Evolutionary conservation across 305 asterid species (phyloP), one percentile per base, ranked within the genome.

Genomic region (Solanum hybrid): DNA sequence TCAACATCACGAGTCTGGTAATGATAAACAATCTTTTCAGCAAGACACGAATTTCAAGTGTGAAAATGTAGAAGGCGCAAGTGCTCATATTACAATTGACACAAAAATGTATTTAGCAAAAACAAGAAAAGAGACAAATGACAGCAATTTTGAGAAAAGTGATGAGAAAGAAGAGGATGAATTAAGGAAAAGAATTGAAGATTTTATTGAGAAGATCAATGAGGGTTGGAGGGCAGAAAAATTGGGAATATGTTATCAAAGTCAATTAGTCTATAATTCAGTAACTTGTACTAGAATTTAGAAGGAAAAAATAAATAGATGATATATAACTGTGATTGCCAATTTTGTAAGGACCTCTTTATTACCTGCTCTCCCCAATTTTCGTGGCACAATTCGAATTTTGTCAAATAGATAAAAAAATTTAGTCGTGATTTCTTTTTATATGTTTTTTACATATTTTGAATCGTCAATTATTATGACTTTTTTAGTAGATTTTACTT

Each of bases 161-260:
- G 89, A 89, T 61, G 92, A 88, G 5, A 93, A 91, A 4, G 94
- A 92, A 22, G 95, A 93, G 5, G 99, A 95, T 89, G 97, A 97
- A 89, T 87, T 97, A 93, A 93, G 96, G 89, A 93, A 89, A 90
- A 93, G 95, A 91, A 94, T 93, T 57, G 98, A 97, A 89, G 98
- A 96, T 20, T 97, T 97, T 87, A 95, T 96, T 38, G 94, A 93
- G 90, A 95, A 95, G 57, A 93, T 92, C 32, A 96, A 94, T 88
- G 90, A 91, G 82, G 95, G 93, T 70, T 96, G 98, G 99, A 93
- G 90, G 92, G 95, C 90, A 90, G 98, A 97, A 86, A 95, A 95
- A 75, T 79, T 93, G 87, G 92, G 92, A 51, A 83, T 45, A 27
- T 83, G 38, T 5, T 27, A 45, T 17, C 75, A 45, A 29, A 45